phyloP scores from a whole-genome alignment of 345 rosid genomes.

The Balakata baccata region DNA sequence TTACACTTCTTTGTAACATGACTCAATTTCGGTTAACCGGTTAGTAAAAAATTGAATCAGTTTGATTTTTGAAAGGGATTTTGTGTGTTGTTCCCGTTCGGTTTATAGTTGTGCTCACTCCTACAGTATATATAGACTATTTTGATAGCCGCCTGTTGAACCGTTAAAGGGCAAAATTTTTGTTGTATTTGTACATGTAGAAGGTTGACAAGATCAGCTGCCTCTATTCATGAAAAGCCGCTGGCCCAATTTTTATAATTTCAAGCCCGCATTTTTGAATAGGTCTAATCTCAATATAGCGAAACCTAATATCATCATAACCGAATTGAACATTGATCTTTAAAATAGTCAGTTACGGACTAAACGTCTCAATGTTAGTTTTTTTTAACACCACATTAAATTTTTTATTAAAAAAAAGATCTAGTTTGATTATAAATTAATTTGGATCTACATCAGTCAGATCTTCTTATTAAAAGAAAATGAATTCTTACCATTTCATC shows the following conservation, averaged over 20 bases:
- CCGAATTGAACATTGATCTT: neutral
- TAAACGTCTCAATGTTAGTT: too few relatives aligned
- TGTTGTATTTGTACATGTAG: neutral
- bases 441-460: too few relatives aligned
- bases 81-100: too few relatives aligned
- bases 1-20: too few relatives aligned
- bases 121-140: too few relatives aligned
- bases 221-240: neutral
- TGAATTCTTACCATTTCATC: too few relatives aligned
- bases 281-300: neutral
- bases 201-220: neutral
- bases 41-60: too few relatives aligned
- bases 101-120: too few relatives aligned
- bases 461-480: too few relatives aligned
- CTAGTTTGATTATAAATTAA: neutral
- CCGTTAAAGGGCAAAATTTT: neutral
- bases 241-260: neutral
- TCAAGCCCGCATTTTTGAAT: constrained; percentile 16
- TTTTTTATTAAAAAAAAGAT: neutral
- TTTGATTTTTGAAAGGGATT: too few relatives aligned
- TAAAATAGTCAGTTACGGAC: neutral
- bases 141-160: neutral
- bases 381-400: too few relatives aligned
- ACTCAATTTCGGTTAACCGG: too few relatives aligned
- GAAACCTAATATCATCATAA: neutral